Percentiles rank a stretch among this genome's conserved stretches.
These are phyloP conservation scores for Micractinium sp. DNA, from an alignment of 139 green algal genomes.

Conservation along the genomic window DNA sequence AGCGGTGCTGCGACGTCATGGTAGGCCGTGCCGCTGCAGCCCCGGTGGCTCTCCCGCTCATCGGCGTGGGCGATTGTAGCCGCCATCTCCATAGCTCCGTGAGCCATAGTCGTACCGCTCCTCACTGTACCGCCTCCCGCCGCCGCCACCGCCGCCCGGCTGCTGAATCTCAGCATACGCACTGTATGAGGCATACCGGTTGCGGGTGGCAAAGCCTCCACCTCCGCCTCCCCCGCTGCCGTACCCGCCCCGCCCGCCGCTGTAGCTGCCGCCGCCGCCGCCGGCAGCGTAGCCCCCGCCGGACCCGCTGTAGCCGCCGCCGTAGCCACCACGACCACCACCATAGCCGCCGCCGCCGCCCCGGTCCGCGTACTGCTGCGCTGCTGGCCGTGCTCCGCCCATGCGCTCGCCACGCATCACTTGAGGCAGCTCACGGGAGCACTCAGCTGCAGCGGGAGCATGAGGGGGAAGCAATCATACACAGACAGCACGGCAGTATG, in stretches of 20 bases:
- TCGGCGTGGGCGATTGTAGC: not conserved
- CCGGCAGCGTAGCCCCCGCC: not conserved
- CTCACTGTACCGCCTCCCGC: not conserved
- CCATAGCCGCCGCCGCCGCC: no score
- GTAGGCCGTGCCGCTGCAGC: no score
- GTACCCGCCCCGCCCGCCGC: not conserved
- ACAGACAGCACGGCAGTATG: not conserved
- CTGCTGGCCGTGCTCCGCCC: not conserved
- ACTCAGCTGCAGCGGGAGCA: not conserved
- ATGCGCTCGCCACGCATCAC: constrained; percentile 30
- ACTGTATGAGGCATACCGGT: not conserved
- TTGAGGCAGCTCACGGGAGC: constrained; percentile 23
- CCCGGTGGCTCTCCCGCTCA: no score
- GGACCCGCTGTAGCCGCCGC: not conserved
- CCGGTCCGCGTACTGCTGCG: not conserved
- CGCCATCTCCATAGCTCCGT: not conserved
- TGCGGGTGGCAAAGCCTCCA: not conserved
- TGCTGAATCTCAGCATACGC: not conserved
- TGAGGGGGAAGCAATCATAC: not conserved
- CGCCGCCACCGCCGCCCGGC: not conserved
- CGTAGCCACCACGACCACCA: not conserved
- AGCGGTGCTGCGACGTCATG: no score
- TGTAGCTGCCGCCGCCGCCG: not conserved
- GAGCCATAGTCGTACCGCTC: not conserved
- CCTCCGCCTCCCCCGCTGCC: not conserved